phyloP scores from a whole-genome alignment of 305 asterid species.

The Galium porrigens region DNA sequence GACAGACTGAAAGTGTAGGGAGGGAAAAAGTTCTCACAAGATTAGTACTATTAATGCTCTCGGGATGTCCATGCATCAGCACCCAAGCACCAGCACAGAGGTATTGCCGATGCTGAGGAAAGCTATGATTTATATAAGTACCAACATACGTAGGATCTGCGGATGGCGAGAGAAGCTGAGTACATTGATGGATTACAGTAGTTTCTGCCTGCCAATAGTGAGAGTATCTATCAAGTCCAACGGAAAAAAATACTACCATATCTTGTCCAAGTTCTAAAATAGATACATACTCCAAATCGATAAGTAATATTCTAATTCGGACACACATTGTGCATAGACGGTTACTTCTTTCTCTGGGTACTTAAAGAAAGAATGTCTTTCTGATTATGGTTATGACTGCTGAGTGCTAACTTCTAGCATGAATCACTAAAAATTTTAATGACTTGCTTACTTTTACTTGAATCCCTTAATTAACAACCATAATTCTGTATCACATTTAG shows the following conservation, averaged over 20 bases:
- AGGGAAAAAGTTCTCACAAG: conserved; percentile 43
- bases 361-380: background rate
- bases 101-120: conserved; percentile 69
- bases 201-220: conserved; percentile 62
- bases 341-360: background rate
- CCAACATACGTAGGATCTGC: conserved; percentile 70
- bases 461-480: background rate
- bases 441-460: background rate
- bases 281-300: background rate
- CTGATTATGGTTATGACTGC: background rate
- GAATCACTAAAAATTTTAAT: background rate
- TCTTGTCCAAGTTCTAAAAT: background rate
- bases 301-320: background rate
- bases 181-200: conserved; percentile 83
- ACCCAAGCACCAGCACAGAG: conserved; percentile 98
- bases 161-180: conserved; percentile 74
- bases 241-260: conserved; percentile 7
- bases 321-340: background rate
- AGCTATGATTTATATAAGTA: conserved; percentile 79
- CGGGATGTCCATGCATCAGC: conserved; percentile 81
- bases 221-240: conserved; percentile 8
- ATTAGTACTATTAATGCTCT: conserved; percentile 72
- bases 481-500: background rate
- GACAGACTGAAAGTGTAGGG: background rate
- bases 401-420: background rate